Percentiles rank a stretch among this genome's conserved stretches.
phyloP scores from a whole-genome alignment of 495 filamentous ascomycete species.

The Ascodesmis nigricans region DNA sequence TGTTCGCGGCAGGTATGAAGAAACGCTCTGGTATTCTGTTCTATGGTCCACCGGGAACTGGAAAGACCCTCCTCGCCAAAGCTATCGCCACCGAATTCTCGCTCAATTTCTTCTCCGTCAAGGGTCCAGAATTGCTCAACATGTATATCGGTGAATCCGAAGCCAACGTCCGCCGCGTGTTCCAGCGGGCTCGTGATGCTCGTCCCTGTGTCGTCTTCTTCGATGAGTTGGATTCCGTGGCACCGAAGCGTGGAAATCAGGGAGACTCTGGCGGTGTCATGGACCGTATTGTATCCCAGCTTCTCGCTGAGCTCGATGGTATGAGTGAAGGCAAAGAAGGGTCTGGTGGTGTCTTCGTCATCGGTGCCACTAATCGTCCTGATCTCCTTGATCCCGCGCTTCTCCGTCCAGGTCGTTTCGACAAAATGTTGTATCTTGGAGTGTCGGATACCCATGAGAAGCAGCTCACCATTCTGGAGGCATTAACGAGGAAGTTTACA shows the following conservation, averaged over 20 bases:
- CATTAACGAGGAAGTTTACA: slow-evolving; percentile 84
- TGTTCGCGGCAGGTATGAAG: slow-evolving; percentile 98
- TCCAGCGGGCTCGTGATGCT: slow-evolving; percentile 83
- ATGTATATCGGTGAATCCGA: slow-evolving; percentile 99
- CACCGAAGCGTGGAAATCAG: slow-evolving; percentile 91
- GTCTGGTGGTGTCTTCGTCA: slow-evolving; percentile 75
- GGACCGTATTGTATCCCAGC: slow-evolving; percentile 92
- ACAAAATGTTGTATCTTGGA: slow-evolving; percentile 97
- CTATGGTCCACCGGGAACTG: slow-evolving; percentile 90
- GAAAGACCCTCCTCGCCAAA: slow-evolving; percentile 90
- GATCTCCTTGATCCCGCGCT: slow-evolving; percentile 84
- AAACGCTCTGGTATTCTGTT: slow-evolving; percentile 94
- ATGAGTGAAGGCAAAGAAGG: slow-evolving; percentile 87
- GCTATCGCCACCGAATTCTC: slow-evolving; percentile 97
- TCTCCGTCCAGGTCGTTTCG: slow-evolving; percentile 77
- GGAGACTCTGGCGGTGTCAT: slow-evolving; percentile 96
- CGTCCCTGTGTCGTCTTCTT: slow-evolving; percentile 98
- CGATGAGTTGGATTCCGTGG: slow-evolving; percentile 91
- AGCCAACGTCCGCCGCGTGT: slow-evolving; percentile 88
- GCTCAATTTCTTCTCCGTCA: slow-evolving; percentile 97
- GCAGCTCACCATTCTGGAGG: slow-evolving; percentile 83
- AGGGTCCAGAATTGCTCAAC: slow-evolving; percentile 89
- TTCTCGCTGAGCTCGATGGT: slow-evolving; percentile 85
- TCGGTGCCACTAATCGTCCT: slow-evolving; percentile 87
- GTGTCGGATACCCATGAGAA: slow-evolving; percentile 94